Percentiles rank a stretch among this genome's conserved stretches.
phyloP scores from a whole-genome alignment of 176 grass and related monocot species.

The Thalia dealbata region DNA sequence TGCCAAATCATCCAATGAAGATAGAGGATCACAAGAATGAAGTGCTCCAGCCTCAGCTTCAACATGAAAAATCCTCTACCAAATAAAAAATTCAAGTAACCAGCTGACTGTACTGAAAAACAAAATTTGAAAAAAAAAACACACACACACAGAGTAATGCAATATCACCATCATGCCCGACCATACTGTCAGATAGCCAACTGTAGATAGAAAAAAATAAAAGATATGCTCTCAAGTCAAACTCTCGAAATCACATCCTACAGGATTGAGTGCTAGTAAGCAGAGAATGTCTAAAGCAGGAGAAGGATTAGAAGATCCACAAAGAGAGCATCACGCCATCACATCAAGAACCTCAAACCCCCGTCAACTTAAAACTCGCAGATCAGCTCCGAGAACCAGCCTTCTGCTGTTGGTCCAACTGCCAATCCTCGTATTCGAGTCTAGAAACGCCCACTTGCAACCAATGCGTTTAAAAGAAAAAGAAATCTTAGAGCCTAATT shows the following conservation, averaged over 20 bases:
- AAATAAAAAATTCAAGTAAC: neutral
- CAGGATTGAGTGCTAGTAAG: neutral
- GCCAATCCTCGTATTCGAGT: neutral
- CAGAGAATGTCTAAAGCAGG: neutral
- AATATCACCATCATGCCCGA: neutral
- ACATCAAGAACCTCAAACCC: conserved; percentile 4
- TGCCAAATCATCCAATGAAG: neutral
- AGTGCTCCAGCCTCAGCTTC: neutral
- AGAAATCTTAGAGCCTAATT: too few relatives aligned
- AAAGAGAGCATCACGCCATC: neutral
- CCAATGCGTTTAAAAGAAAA: too few relatives aligned
- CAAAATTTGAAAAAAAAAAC: neutral
- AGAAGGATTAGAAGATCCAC: neutral
- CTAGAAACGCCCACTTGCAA: neutral
- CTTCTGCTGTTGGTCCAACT: neutral
- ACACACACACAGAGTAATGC: neutral
- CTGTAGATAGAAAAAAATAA: neutral
- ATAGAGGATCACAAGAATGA: neutral
- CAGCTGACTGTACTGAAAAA: neutral
- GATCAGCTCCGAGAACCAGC: neutral
- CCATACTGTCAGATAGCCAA: neutral
- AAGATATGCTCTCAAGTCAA: neutral
- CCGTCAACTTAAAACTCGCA: neutral
- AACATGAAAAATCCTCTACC: neutral
- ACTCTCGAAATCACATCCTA: neutral